Evolutionary conservation across 805 yeast genomes (phyloP).

Genomic region (Spathaspora girioi): DNA sequence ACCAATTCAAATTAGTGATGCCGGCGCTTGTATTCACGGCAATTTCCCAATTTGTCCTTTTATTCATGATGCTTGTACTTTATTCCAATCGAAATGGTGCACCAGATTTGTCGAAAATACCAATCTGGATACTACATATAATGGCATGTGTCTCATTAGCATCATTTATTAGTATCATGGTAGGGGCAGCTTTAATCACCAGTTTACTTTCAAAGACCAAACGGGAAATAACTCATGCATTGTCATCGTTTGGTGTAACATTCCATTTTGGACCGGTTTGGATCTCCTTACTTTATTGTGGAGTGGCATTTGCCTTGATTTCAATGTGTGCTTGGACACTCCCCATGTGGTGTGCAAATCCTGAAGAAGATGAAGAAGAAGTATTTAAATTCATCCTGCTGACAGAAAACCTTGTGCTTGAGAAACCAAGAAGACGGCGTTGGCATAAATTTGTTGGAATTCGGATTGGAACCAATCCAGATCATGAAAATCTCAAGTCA

Average conservation of each 20-base stretch:
- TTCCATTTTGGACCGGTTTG: constrained; percentile 40
- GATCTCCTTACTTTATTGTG: constrained; percentile 40
- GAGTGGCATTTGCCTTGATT: constrained; percentile 19
- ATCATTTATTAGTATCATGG: constrained; percentile 24
- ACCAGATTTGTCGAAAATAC: constrained; percentile 28
- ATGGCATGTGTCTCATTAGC: constrained; percentile 34
- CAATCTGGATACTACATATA: constrained; percentile 30
- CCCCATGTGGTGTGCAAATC: constrained; percentile 52
- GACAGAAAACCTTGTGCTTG: neutral
- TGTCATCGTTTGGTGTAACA: constrained; percentile 46
- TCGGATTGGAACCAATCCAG: neutral
- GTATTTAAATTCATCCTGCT: neutral
- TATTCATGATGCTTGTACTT: constrained; percentile 26
- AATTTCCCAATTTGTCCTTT: constrained; percentile 23
- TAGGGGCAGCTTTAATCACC: constrained; percentile 29
- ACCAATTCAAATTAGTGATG: constrained; percentile 17
- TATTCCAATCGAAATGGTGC: constrained; percentile 34
- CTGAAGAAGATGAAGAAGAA: constrained; percentile 13
- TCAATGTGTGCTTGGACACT: constrained; percentile 32
- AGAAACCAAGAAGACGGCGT: neutral
- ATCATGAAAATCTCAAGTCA: neutral
- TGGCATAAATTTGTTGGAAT: neutral
- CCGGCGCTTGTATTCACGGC: constrained; percentile 26
- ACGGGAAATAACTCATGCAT: constrained; percentile 21
- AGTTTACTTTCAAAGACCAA: constrained; percentile 20